phyloP scores from a whole-genome alignment of 768 basidiomycete genomes.

The Lactarius deliciosus region DNA sequence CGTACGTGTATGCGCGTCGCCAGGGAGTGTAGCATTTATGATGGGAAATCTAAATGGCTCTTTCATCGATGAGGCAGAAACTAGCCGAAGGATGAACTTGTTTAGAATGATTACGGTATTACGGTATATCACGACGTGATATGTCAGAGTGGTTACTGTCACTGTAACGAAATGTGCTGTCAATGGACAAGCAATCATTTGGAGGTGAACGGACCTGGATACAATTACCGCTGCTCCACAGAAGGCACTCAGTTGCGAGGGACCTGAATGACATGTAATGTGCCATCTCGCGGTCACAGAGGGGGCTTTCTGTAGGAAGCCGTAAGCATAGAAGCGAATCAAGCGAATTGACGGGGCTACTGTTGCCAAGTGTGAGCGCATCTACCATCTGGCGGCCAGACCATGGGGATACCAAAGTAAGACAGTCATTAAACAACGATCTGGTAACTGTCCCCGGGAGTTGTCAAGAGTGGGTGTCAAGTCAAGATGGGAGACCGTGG shows the following conservation, averaged over 20 bases:
- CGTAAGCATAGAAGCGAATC: not conserved
- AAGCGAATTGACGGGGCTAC: not conserved
- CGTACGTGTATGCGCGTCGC: not conserved
- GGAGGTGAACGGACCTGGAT: not conserved
- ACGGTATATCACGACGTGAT: not conserved
- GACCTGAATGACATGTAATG: not conserved
- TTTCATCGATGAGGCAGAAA: not conserved
- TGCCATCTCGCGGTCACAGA: constrained; percentile 3
- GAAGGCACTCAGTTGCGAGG: constrained; percentile 6
- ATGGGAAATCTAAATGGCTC: not conserved
- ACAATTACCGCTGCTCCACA: not conserved
- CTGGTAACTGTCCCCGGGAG: not conserved
- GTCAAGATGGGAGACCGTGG: too few species aligned
- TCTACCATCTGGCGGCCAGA: not conserved
- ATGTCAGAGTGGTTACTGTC: not conserved
- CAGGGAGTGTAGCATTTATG: not conserved
- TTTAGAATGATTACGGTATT: not conserved
- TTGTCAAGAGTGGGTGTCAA: not conserved
- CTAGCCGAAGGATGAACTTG: not conserved
- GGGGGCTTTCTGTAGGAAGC: constrained; percentile 1
- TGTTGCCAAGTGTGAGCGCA: not conserved
- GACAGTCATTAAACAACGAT: not conserved
- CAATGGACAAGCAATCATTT: not conserved
- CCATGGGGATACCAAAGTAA: not conserved
- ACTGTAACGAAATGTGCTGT: too few species aligned